Base-by-base conservation (phyloP, 345 rosid species). In the Salix arbutifolia region DNA sequence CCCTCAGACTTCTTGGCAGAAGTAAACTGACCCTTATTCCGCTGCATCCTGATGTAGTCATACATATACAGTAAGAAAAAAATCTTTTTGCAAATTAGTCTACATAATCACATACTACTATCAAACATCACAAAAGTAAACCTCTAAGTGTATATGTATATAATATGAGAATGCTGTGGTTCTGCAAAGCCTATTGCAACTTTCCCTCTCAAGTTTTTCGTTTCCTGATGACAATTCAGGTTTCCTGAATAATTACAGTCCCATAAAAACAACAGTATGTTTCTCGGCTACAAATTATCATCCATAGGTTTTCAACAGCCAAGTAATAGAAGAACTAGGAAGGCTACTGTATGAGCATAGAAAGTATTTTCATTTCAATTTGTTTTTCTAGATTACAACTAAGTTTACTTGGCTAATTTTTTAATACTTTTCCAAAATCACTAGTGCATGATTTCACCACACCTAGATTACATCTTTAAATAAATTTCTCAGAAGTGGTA, bases 1-100 rank as follows among this genome's bases (percentile, higher is more conserved):
- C 94, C 94, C 69, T 95, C 94, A 44, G 90, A 76, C 89, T 88
- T 91, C 82, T 89, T 91, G 74, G 91, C 67, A 71, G 98, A 96
- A 25, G 97, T 90, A 84, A 96, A 96, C n/a, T 96, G 99, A 83
- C 99, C 99, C 80, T 96, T 96, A 69, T 90, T 93, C 14, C 99
- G 91, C 77, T 93, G 91, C 99, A 96, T 96, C 86, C 99, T 96
- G 95, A 65, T 42, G 35, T 16, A 66, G 25, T 66, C 50, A 70
- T 0, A 35, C 28, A 44, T 14, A 77, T 23, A 35, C 37, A 79
- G 25, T 18, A 23, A 26, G 21, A 62, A 30, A 64, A 10, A 23
- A 2, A 19, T 67, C 19, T 44, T 40, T 69, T 50, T n/a, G 13
- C 9, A 18, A 13, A 19, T 31, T 69, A 40, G 53, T 8, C 28